A percentile compares a stretch with the other conserved stretches of the same genome.
phyloP scores from a whole-genome alignment of 345 rosid genomes.

The Psidium friedrichsthalianum region DNA sequence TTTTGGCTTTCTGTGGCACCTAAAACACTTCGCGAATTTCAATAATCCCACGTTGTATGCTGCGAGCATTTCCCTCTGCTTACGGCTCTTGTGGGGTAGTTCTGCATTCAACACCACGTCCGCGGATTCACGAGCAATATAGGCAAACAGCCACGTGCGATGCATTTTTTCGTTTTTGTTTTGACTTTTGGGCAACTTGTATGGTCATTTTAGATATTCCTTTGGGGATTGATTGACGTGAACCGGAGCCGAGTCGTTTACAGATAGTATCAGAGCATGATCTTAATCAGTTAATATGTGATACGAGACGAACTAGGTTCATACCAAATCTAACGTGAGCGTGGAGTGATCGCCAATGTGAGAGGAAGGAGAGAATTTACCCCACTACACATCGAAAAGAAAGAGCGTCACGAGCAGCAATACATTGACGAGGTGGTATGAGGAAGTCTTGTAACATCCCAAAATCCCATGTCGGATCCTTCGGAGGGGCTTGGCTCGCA shows the following conservation, averaged over 20 bases:
- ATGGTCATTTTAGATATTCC: background rate
- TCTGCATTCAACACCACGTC: background rate
- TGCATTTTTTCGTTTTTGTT: background rate
- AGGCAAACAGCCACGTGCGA: background rate
- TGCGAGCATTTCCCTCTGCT: background rate
- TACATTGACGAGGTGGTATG: background rate
- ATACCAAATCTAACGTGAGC: background rate
- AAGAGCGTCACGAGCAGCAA: background rate
- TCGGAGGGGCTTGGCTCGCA: background rate
- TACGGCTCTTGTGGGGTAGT: background rate
- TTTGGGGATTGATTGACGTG: background rate
- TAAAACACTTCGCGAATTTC: background rate
- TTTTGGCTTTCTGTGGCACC: background rate
- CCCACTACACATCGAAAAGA: background rate
- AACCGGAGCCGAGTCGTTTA: background rate
- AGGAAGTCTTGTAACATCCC: background rate
- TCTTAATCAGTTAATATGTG: background rate
- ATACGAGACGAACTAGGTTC: background rate
- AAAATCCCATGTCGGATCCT: background rate
- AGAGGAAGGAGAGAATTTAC: background rate
- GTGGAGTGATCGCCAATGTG: fast-evolving
- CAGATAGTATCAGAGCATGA: fast-evolving
- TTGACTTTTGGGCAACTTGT: background rate
- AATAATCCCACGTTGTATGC: background rate
- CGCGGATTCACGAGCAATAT: background rate